Percentiles rank a stretch among this genome's conserved stretches.
These are phyloP conservation scores for Xerocomellus chrysenteron DNA, from an alignment of 768 basidiomycete genomes.

Conservation along the genomic window DNA sequence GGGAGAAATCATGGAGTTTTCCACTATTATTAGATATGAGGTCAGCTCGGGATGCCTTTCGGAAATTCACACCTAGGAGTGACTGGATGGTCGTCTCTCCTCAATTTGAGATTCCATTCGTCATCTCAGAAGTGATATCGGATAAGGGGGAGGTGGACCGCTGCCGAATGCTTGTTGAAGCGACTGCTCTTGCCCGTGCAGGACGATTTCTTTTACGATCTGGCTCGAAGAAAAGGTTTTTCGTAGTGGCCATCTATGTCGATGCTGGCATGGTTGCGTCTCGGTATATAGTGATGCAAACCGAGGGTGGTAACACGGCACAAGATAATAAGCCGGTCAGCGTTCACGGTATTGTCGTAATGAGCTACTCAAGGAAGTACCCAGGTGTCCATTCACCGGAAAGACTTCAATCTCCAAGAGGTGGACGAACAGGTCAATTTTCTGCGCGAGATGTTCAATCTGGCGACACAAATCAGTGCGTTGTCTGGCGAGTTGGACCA, in stretches of 20 bases:
- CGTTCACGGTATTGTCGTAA: not conserved
- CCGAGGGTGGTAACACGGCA: not conserved
- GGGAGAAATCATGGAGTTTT: slow-evolving; percentile 12
- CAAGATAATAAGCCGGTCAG: not conserved
- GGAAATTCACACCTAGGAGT: slow-evolving; percentile 2
- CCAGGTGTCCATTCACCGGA: slow-evolving; percentile 6
- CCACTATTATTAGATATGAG: slow-evolving; percentile 1
- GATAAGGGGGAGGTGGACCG: not conserved
- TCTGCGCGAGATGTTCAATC: slow-evolving; percentile 15
- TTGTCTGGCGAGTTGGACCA: not conserved
- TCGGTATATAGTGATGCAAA: slow-evolving; percentile 6
- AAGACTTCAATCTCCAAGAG: not conserved
- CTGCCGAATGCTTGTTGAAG: slow-evolving; percentile 16
- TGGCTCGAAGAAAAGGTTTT: not conserved
- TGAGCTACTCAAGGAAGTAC: not conserved
- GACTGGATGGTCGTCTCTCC: slow-evolving; percentile 2
- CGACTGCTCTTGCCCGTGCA: not conserved
- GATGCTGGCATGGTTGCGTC: not conserved
- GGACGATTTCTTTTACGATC: not conserved
- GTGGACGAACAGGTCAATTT: not conserved
- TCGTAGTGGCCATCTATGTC: slow-evolving; percentile 15
- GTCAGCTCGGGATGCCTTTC: not conserved
- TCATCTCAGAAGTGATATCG: slow-evolving; percentile 12
- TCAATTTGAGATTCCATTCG: not conserved
- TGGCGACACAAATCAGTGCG: not conserved